These are phyloP conservation scores for Leccinum angustisporum DNA, from an alignment of 1,284 basidiomycete species.

Conservation along the genomic window DNA sequence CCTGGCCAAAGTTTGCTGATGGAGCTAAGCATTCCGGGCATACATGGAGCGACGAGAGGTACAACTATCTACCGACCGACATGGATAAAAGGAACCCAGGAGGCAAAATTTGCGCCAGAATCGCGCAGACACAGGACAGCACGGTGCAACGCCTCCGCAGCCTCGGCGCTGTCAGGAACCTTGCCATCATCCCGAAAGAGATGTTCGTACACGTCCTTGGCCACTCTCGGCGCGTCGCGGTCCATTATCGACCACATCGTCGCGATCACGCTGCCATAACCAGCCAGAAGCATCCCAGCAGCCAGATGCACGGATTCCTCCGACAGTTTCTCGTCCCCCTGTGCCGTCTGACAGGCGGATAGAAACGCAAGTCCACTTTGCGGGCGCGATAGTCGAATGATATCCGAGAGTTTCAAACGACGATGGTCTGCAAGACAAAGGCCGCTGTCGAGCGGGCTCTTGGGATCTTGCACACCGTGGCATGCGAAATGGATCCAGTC, in stretches of 20 bases:
- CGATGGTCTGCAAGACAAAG: not conserved
- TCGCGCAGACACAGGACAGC: not conserved
- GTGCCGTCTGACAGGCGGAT: not conserved
- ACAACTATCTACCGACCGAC: not conserved
- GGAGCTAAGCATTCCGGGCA: no score
- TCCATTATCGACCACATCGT: not conserved
- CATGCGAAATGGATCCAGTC: not conserved
- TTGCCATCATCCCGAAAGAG: not conserved
- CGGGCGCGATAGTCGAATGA: not conserved
- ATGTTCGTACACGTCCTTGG: not conserved
- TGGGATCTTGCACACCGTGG: not conserved
- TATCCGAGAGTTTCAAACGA: not conserved
- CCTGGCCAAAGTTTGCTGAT: no score
- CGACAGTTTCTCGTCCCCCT: not conserved
- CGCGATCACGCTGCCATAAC: not conserved
- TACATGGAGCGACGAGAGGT: no score
- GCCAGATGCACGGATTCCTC: not conserved
- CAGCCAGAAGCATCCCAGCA: not conserved
- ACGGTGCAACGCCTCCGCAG: not conserved
- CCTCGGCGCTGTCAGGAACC: not conserved
- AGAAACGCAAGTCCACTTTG: not conserved
- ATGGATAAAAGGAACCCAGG: not conserved
- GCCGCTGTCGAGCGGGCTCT: not conserved
- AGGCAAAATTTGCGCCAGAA: not conserved
- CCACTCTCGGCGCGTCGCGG: not conserved